phyloP scores from a whole-genome alignment of 2,329 filamentous ascomycete species.

The Blastomyces silverae region DNA sequence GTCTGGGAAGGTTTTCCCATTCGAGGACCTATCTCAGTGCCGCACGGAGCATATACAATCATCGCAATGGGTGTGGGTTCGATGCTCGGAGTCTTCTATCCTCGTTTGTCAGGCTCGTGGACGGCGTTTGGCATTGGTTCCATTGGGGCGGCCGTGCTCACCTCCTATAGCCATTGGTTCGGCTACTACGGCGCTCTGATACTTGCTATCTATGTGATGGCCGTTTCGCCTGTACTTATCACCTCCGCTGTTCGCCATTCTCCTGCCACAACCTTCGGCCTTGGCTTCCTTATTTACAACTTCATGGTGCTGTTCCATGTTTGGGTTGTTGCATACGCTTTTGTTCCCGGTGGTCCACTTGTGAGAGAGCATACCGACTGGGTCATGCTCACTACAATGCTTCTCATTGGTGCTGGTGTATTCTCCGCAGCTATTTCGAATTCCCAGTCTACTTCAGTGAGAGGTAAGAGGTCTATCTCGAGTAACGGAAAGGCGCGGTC shows the following conservation, averaged over 20 bases:
- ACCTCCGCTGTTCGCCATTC: constrained; percentile 67
- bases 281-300: constrained; percentile 89
- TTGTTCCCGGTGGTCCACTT: constrained; percentile 87
- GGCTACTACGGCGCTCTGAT: constrained; percentile 80
- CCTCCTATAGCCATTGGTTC: constrained; percentile 70
- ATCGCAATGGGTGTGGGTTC: constrained; percentile 80
- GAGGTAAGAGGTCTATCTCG: constrained; percentile 34
- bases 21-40: constrained; percentile 75
- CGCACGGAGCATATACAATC: constrained; percentile 84
- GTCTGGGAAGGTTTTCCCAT: constrained; percentile 95
- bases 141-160: constrained; percentile 70
- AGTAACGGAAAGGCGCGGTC: constrained; percentile 49
- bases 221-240: constrained; percentile 67
- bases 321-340: constrained; percentile 97
- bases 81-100: constrained; percentile 65
- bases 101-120: constrained; percentile 68
- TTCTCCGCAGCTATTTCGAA: constrained; percentile 58
- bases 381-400: constrained; percentile 83
- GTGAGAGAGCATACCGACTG: constrained; percentile 93
- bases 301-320: constrained; percentile 94
- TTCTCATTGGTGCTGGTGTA: constrained; percentile 74
- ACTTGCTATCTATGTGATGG: constrained; percentile 73
- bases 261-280: constrained; percentile 73
- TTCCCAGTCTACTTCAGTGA: constrained; percentile 32
- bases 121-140: constrained; percentile 70